Conservation (phyloP, 2,329 filamentous ascomycete species). For the Paramyrothecium roridum region DNA sequence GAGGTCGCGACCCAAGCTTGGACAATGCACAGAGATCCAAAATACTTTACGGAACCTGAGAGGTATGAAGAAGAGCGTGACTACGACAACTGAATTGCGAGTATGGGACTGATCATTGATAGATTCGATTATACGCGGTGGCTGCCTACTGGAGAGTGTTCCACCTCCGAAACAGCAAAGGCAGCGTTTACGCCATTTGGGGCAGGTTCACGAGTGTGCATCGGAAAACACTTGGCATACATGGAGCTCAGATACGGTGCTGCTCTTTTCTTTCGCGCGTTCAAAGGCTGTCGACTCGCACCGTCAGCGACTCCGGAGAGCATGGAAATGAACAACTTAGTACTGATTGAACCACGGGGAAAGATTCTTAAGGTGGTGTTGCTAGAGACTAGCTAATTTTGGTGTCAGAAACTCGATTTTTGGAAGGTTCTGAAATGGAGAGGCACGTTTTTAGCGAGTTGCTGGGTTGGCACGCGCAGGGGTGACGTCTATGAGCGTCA, state of each 20-base stretch:
- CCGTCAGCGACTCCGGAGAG: not conserved
- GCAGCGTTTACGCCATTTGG: not conserved
- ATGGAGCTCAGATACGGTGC: not conserved
- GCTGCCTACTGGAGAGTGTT: not conserved
- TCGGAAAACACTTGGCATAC: not conserved
- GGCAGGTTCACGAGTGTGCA: not conserved
- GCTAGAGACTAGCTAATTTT: too few relatives aligned
- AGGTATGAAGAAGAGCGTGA: not conserved
- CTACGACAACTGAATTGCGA: too few relatives aligned
- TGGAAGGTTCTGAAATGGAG: too few relatives aligned
- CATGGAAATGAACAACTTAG: not conserved
- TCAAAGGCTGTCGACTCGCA: not conserved
- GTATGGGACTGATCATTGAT: not conserved
- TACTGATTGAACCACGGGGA: not conserved
- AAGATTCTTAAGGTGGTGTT: not conserved
- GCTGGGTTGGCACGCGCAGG: too few relatives aligned
- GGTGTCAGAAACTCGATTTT: too few relatives aligned
- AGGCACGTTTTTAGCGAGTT: too few relatives aligned
- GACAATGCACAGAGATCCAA: constrained; percentile 38
- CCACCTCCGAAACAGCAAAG: not conserved
- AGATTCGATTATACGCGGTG: not conserved
- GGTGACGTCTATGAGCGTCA: too few relatives aligned
- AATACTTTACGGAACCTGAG: constrained; percentile 24
- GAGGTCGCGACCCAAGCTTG: constrained; percentile 39
- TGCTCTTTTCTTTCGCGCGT: not conserved